phyloP scores from a whole-genome alignment of 345 rosid genomes.

The Salix suchowensis region DNA sequence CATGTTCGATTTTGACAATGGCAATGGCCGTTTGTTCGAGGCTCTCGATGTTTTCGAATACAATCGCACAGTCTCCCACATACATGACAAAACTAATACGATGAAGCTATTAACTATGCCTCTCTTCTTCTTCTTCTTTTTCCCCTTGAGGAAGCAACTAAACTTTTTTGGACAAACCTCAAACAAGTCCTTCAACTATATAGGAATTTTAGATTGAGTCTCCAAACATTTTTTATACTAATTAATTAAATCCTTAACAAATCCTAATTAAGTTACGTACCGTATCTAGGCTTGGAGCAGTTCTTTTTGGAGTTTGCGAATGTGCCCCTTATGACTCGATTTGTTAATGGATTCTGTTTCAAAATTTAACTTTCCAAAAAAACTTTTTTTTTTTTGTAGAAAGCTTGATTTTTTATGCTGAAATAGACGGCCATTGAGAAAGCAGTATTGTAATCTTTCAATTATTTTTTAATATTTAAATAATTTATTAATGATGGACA shows the following conservation, averaged over 20 bases:
- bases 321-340: neutral
- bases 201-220: neutral
- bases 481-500: no score
- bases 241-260: neutral
- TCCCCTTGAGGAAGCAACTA: neutral
- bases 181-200: neutral
- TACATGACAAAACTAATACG: neutral
- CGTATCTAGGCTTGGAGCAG: neutral
- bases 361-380: neutral
- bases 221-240: neutral
- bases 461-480: no score
- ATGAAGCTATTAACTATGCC: neutral
- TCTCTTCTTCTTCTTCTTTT: neutral
- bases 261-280: neutral
- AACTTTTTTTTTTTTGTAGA: no score
- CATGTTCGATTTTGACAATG: constrained; percentile 29
- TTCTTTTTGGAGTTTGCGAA: no score
- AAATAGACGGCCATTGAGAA: no score
- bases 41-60: constrained; percentile 5
- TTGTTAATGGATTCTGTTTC: neutral
- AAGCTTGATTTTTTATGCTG: no score
- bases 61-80: neutral
- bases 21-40: constrained; percentile 18
- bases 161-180: neutral
- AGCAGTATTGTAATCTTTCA: no score